Base-by-base conservation (phyloP, 345 rosid species). In the Eucalyptus tenuipes region DNA sequence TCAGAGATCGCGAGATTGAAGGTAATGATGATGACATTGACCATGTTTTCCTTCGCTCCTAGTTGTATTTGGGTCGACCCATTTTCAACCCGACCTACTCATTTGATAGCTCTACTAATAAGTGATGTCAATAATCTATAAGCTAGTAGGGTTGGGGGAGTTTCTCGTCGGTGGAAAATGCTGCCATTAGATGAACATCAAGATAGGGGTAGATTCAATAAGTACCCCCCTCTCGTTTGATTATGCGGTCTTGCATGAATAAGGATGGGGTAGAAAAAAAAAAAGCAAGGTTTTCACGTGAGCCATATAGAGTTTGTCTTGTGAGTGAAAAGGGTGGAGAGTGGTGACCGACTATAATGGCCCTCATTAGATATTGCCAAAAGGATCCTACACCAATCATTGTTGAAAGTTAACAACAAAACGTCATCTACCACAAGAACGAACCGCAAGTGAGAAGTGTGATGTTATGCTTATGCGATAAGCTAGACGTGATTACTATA, bases 41-140 rank as follows among this genome's bases (percentile, higher is more conserved):
- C 2, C 61, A 24, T 2, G 3, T 55, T 55, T 55, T 55, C 29
- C 61, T 25, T 22, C 7, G 13, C 12, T 8, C 27, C 12, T 3
- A 50, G 0, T 17, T 3, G 4, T 50, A 3, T 8, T 17, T 17
- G 22, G 55, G 2, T 50, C 55, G 17, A 50, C 2, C 55, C 4
- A 50, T 50, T 50, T 50, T 50, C 55, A 50, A 17, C 9, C 4
- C 4, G 0, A 7, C 9, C 22, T 50, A 17, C 22, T 9, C 55
- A 17, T 50, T 50, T 17, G 22, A 50, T 50, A 50, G 0, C 55
- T 17, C 9, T 7, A 7, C 22, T 0, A 0, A 50, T 7, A 50
- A 50, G 31, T 27, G 31, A 59, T 5, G 31, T 0, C 5, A 12
- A 11, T 59, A 27, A 59, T 59, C 7, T 11, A 27, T 25, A 12